Evolutionary conservation across 208 protist genomes (phyloP), one percentile per base, ranked within the genome.

Genomic region (Acanthamoeba lenticulata): DNA sequence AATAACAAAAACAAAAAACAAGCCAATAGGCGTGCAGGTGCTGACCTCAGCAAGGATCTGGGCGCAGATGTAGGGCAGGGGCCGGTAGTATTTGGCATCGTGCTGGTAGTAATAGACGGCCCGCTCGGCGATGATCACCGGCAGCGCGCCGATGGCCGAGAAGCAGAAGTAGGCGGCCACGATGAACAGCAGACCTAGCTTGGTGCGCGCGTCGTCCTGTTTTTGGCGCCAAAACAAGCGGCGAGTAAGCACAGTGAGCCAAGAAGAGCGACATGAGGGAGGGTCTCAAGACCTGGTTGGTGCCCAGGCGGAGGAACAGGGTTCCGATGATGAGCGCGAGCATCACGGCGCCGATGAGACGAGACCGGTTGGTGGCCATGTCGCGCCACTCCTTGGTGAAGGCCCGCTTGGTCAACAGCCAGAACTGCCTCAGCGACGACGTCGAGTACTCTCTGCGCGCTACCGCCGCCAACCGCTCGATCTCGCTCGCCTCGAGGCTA

Each of bases 71-170:
- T 94, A 94, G 49, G 91, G 74, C 1, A 74, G 52, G 21, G 74
- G 38, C 42, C 42, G 36, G 74, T 90, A 94, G 40, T 94, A 94
- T 45, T 94, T 90, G 34, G 17, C 77, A 24, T 89, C 77, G 9
- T 38, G 32, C 44, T 94, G 91, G 15, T 34, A 29, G 32, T 94
- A 94, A n/a, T 45, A 94, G 11, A 94, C 91, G 4, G 13, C 45
- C 13, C 91, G 38, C 1, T 88, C 91, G 29, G 27, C 17, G 38
- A 93, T 29, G 0, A 57, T n/a, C 24, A 9, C 13, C 5, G 89
- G 89, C 4, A 93, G 42, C 4, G 89, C 65, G 7, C 32, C 45
- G 44, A 52, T n/a, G 6, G 89, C 21, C 4, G 52, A 42, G 42
- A 90, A 90, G 29, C 34, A 57, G 52, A 57, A 90, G 36, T 45